A percentile compares a stretch with the other conserved stretches of the same genome.
These are phyloP conservation scores for Akanthomyces muscarius DNA, from an alignment of 2,329 filamentous ascomycete species.

Conservation along the genomic window DNA sequence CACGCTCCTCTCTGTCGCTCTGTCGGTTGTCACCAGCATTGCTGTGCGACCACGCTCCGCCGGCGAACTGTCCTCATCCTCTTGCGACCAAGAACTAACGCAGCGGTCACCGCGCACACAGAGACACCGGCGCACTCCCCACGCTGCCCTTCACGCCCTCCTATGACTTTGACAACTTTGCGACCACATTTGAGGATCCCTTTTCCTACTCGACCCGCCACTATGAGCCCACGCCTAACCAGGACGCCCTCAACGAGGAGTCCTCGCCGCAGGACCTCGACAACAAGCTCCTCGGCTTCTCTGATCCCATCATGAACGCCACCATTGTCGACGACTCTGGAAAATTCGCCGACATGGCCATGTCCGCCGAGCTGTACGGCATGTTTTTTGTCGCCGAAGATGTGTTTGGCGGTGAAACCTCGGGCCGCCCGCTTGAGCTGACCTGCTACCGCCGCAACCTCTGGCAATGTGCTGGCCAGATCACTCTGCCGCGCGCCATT, in stretches of 20 bases:
- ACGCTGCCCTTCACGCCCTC: conserved; percentile 52
- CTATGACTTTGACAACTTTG: conserved; percentile 59
- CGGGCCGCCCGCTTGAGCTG: conserved; percentile 66
- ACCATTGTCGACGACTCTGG: conserved; percentile 63
- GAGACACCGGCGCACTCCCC: conserved; percentile 33
- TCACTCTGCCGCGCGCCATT: conserved; percentile 70
- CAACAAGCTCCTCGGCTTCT: conserved; percentile 73
- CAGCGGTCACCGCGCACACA: conserved; percentile 18
- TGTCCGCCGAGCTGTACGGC: conserved; percentile 75
- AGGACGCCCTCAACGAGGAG: conserved; percentile 42
- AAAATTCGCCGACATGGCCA: conserved; percentile 58
- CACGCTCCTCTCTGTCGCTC: conserved; percentile 15
- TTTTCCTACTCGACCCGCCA: conserved; percentile 54
- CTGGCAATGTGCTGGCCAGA: conserved; percentile 88
- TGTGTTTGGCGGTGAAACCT: conserved; percentile 61
- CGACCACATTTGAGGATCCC: conserved; percentile 62
- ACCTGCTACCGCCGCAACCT: conserved; percentile 94
- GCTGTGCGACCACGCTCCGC: neutral
- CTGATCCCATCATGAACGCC: conserved; percentile 55
- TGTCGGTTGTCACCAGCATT: conserved; percentile 3
- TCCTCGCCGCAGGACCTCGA: conserved; percentile 56
- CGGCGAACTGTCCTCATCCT: neutral
- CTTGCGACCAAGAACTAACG: neutral
- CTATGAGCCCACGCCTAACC: conserved; percentile 42
- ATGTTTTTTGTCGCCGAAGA: conserved; percentile 88